These are phyloP conservation scores for Candida parachauliodes DNA, from an alignment of 805 yeast genomes.

Conservation along the genomic window DNA sequence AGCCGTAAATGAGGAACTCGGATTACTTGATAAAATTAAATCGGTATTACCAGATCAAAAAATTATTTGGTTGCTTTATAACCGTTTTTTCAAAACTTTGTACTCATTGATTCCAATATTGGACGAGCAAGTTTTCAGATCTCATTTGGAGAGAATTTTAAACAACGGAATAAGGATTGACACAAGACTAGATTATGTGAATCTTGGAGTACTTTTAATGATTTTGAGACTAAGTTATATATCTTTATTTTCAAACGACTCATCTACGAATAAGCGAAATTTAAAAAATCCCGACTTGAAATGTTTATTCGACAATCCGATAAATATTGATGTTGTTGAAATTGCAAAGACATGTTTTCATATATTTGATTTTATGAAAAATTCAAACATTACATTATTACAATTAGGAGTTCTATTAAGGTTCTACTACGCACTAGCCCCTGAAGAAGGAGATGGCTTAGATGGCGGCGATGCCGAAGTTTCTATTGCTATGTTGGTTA, in stretches of 20 bases:
- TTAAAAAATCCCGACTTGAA: constrained; percentile 19
- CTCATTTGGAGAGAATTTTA: constrained; percentile 8
- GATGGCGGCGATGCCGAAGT: constrained; percentile 61
- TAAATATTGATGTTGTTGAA: constrained; percentile 26
- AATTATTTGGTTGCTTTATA: constrained; percentile 36
- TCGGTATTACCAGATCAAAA: constrained; percentile 32
- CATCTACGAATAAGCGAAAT: constrained; percentile 22
- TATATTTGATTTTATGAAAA: constrained; percentile 29
- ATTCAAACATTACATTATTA: constrained; percentile 47
- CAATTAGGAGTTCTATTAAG: constrained; percentile 53
- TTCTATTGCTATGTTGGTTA: constrained; percentile 52
- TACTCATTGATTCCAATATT: constrained; percentile 44
- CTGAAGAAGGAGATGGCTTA: constrained; percentile 54
- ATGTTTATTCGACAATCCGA: constrained; percentile 26
- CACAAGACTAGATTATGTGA: constrained; percentile 28
- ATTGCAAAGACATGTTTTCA: constrained; percentile 34
- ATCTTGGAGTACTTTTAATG: constrained; percentile 30
- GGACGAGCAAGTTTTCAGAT: constrained; percentile 32
- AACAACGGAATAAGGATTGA: constrained; percentile 17
- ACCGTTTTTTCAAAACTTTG: constrained; percentile 37
- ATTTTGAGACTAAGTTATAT: constrained; percentile 33
- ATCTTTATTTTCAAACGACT: constrained; percentile 28
- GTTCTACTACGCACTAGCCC: constrained; percentile 45
- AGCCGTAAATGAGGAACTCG: constrained; percentile 21
- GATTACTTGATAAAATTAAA: constrained; percentile 27